Evolutionary conservation across 805 yeast species (phyloP), one percentile per base, ranked within the genome.

Genomic region (Ascoidea rubescens): DNA sequence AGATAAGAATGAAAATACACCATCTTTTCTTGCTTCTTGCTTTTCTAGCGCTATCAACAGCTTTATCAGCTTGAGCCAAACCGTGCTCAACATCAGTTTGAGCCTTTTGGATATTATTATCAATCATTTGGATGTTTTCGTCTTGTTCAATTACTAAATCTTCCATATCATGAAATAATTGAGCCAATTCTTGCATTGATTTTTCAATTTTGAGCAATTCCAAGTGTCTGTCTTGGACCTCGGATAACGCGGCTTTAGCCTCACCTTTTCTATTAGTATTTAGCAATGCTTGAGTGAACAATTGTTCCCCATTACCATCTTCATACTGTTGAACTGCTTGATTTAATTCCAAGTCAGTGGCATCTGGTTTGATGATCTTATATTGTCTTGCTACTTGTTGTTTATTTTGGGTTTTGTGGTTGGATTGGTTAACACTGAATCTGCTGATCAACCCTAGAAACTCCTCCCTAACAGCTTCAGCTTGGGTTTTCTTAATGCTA

Each of bases 81-180:
- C 97, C 99, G 66, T 84, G 82, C 72, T 90, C 96, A 60, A 91
- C 81, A 66, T 93, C 95, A 56, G 79, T 82, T 69, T 91, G 96
- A 31, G 96, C 98, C 53, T 73, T 76, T 55, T 72, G 80, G 56
- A 90, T 86, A 61, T 87, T 85, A 59, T 85, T 80, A 66, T 89
- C 89, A 56, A 87, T 80, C 63, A 80, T 86, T 64, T 84, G 86
- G 59, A 91, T 82, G 55, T 84, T 82, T 60, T 80, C 87, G 68
- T 89, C 96, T 72, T 91, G 98, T 70, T 90, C 96, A 59, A 91
- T 87, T 49, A 91, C 96, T 69, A 91, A 74, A 64, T 87, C 87
- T 70, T 93, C 96, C 95, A 91, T 87, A 65, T 93, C 98, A 64
- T 84, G 86, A 74, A 93, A 89, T 66, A 91, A 78, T 72, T 87